These are phyloP conservation scores for Cercospora sojina DNA, from an alignment of 2,329 filamentous ascomycete genomes.

Conservation along the genomic window DNA sequence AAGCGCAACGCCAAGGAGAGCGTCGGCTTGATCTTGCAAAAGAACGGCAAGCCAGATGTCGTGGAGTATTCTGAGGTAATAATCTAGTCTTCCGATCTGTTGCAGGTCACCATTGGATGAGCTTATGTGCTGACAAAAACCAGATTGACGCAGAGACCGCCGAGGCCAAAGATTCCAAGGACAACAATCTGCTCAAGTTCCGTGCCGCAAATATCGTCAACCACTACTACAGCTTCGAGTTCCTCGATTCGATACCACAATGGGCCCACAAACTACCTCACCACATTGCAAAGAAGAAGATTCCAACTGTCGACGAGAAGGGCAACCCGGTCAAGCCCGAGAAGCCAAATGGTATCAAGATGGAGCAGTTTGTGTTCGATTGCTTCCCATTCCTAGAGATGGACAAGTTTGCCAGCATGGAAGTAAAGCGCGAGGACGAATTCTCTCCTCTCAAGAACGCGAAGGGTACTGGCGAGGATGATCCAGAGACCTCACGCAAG, in stretches of 20 bases:
- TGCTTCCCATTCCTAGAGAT: constrained; percentile 88
- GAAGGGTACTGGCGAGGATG: constrained; percentile 81
- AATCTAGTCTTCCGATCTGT: not conserved
- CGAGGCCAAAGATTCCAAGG: constrained; percentile 82
- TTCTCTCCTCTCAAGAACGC: constrained; percentile 97
- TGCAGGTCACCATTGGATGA: not conserved
- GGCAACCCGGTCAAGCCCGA: constrained; percentile 84
- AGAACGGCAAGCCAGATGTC: constrained; percentile 94
- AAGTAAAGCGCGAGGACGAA: constrained; percentile 95
- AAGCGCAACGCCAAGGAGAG: constrained; percentile 96
- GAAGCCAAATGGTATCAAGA: constrained; percentile 96
- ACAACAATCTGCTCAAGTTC: constrained; percentile 84
- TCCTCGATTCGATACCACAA: constrained; percentile 84
- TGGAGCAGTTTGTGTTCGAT: constrained; percentile 99
- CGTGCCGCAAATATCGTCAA: constrained; percentile 99
- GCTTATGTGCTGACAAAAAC: not conserved
- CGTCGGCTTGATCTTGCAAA: constrained; percentile 88
- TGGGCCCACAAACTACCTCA: constrained; percentile 87
- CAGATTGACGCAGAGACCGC: constrained; percentile 12
- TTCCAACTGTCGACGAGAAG: constrained; percentile 73
- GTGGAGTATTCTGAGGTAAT: constrained; percentile 98
- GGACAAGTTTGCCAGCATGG: constrained; percentile 89
- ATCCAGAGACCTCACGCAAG: constrained; percentile 85
- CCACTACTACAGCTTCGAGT: constrained; percentile 96
- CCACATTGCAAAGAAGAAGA: constrained; percentile 98